Conservation (phyloP, 2,329 filamentous ascomycete species). For the Anthostomella pinea region DNA sequence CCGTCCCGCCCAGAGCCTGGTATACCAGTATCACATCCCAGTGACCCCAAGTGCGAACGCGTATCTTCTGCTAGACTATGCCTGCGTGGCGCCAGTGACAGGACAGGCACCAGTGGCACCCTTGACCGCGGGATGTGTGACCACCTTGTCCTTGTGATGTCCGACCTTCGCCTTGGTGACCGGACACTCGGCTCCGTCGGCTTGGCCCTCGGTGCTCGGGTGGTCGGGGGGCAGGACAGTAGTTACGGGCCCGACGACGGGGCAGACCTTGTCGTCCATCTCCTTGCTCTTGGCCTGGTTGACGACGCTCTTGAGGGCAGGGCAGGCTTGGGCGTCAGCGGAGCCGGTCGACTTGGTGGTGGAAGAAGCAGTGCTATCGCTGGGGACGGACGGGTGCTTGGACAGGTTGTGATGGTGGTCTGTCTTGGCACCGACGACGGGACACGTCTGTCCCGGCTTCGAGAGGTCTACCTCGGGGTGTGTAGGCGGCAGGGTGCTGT, state of each 20-base stretch:
- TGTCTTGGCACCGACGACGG: constrained; percentile 40
- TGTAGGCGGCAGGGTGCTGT: constrained; percentile 38
- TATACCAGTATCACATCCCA: too few species aligned
- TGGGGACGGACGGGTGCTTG: constrained; percentile 37
- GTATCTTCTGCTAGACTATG: constrained; percentile 1
- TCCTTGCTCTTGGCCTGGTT: constrained; percentile 36
- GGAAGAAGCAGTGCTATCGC: constrained; percentile 25
- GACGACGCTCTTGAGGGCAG: constrained; percentile 34
- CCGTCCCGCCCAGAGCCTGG: neutral
- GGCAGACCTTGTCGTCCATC: constrained; percentile 43
- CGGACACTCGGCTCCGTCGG: constrained; percentile 35
- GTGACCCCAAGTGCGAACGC: too few species aligned
- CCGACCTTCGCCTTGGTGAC: constrained; percentile 42
- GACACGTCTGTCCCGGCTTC: constrained; percentile 39
- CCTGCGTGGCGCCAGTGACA: constrained; percentile 33
- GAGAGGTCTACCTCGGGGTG: constrained; percentile 40
- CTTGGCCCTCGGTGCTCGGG: constrained; percentile 31
- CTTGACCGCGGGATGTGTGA: constrained; percentile 34
- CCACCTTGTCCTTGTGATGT: constrained; percentile 41
- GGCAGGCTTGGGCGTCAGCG: constrained; percentile 38
- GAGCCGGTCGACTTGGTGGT: constrained; percentile 21
- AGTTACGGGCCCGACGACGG: constrained; percentile 41
- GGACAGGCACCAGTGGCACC: constrained; percentile 36
- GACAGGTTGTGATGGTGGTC: constrained; percentile 40
- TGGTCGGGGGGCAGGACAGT: constrained; percentile 41